Conservation (phyloP, 352 stramenopile species). For the Paralagenidium karlingii region DNA sequence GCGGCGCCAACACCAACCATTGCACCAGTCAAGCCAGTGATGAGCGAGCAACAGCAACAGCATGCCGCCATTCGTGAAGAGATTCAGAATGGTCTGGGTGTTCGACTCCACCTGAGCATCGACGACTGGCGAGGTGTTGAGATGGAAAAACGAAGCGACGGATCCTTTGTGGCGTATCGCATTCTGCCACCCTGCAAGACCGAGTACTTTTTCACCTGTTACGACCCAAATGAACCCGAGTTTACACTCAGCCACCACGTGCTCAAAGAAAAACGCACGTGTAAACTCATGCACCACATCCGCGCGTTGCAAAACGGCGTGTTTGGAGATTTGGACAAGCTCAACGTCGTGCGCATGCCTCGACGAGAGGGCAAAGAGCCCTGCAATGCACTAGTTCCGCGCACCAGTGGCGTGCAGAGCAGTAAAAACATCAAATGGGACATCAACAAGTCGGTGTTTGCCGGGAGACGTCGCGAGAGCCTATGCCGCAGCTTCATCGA, state of each 20-base stretch:
- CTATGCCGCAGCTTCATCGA: conserved; percentile 48
- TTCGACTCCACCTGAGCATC: conserved; percentile 47
- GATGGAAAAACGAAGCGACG: conserved; percentile 48
- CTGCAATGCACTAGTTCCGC: conserved; percentile 56
- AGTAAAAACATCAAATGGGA: conserved; percentile 35
- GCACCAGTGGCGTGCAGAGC: conserved; percentile 26
- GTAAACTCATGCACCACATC: conserved; percentile 5
- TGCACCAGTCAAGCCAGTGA: no score
- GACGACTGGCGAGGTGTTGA: conserved; percentile 55
- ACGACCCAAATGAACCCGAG: conserved; percentile 10
- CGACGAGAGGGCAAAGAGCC: conserved; percentile 44
- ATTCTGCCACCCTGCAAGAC: conserved; percentile 59
- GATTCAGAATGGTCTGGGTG: no score
- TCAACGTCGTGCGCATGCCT: conserved; percentile 43
- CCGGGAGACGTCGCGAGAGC: conserved; percentile 35
- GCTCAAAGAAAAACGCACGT: conserved; percentile 25
- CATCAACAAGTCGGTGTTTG: conserved; percentile 74
- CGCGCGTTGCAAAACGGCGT: not conserved
- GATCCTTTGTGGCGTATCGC: conserved; percentile 38
- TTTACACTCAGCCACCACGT: conserved; percentile 27
- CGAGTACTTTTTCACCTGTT: conserved; percentile 63
- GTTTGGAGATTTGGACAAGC: conserved; percentile 19
- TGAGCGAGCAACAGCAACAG: no score
- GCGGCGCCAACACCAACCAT: no score
- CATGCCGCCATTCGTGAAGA: no score